Evolutionary conservation across 495 filamentous ascomycete species (phyloP).

Genomic region (Daldinia bambusicola): DNA sequence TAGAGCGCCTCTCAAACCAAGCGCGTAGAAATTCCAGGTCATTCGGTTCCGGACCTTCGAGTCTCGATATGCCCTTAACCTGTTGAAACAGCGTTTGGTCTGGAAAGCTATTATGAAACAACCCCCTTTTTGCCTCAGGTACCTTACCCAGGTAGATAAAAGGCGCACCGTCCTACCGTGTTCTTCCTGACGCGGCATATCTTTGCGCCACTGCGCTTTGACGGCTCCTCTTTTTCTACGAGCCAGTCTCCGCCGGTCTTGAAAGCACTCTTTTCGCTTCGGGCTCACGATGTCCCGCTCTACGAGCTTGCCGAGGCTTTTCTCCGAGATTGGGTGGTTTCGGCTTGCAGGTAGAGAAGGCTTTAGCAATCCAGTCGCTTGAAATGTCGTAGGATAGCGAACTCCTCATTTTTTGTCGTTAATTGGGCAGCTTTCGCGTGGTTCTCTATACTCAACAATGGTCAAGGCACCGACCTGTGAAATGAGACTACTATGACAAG

Average conservation of each 20-base stretch:
- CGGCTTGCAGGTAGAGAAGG: slow-evolving; percentile 49
- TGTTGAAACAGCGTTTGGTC: neutral
- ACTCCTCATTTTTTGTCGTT: too few species aligned
- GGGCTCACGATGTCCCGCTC: neutral
- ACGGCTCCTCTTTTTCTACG: neutral
- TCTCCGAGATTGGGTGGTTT: slow-evolving; percentile 43
- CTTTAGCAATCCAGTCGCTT: slow-evolving; percentile 1
- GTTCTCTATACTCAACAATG: too few species aligned
- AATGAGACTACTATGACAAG: too few species aligned
- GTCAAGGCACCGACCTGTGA: too few species aligned
- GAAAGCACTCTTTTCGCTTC: neutral
- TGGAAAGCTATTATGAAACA: too few species aligned
- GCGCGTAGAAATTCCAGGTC: slow-evolving; percentile 10
- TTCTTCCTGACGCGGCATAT: neutral
- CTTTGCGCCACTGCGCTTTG: neutral
- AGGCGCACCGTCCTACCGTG: neutral
- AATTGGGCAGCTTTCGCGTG: too few species aligned
- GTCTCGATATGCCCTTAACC: neutral
- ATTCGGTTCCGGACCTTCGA: neutral
- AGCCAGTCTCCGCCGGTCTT: slow-evolving; percentile 7
- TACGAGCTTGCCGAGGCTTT: slow-evolving; percentile 39
- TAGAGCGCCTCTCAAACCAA: slow-evolving; percentile 6
- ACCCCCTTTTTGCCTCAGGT: too few species aligned
- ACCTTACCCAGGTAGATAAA: too few species aligned
- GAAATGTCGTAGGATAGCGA: too few species aligned